phyloP scores from a whole-genome alignment of 1,139 yeast genomes.

The Candida tunisiensis region DNA sequence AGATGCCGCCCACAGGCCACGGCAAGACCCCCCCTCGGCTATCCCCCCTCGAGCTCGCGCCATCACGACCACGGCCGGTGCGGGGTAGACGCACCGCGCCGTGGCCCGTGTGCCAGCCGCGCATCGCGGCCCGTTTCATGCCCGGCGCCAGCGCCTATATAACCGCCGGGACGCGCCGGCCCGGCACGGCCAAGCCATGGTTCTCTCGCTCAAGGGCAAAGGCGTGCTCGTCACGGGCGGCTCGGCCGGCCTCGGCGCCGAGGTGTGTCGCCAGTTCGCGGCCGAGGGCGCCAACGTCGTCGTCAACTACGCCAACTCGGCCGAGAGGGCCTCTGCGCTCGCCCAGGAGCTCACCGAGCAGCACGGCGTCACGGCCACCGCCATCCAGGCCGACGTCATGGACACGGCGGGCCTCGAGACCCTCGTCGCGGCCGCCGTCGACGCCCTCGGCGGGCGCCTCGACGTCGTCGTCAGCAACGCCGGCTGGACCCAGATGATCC shows the following conservation, averaged over 20 bases:
- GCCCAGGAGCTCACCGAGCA: conserved; percentile 26
- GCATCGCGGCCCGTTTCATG: no score
- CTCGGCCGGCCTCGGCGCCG: conserved; percentile 25
- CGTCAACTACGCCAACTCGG: conserved; percentile 26
- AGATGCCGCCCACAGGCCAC: no score
- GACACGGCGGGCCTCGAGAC: conserved; percentile 31
- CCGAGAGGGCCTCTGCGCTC: conserved; percentile 36
- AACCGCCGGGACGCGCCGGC: no score
- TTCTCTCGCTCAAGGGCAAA: conserved; percentile 7
- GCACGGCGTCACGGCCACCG: conserved; percentile 30
- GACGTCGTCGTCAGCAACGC: conserved; percentile 31
- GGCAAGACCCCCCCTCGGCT: no score
- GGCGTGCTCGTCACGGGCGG: conserved; percentile 22
- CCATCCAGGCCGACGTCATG: conserved; percentile 48
- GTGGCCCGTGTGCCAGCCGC: no score
- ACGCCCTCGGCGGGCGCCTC: conserved; percentile 23
- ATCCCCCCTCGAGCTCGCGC: no score
- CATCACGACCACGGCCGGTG: no score
- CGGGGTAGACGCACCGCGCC: no score
- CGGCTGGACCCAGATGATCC: conserved; percentile 28
- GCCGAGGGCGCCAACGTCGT: conserved; percentile 15
- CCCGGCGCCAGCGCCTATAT: no score
- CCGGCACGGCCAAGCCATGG: no score
- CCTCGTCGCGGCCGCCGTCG: conserved; percentile 24
- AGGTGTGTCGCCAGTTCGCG: conserved; percentile 21